Evolutionary conservation across 1,139 yeast species (phyloP).

Genomic region (Suhomyces coccinellae): DNA sequence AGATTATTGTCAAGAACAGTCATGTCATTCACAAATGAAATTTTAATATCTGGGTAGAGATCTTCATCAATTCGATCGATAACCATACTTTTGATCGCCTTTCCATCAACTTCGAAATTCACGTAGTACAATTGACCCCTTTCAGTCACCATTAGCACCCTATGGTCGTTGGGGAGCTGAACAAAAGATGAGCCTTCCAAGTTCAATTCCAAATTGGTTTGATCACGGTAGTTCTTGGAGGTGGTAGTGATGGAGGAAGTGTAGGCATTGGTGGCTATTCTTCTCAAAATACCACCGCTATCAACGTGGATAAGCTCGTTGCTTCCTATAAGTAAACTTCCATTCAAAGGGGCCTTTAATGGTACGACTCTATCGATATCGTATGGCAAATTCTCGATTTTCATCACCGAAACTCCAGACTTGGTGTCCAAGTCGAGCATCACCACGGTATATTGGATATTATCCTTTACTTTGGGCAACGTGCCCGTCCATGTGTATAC

Average conservation of each 20-base stretch:
- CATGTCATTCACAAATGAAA: slow-evolving; percentile 35
- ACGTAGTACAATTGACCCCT: slow-evolving; percentile 54
- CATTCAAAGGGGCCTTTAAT: slow-evolving; percentile 66
- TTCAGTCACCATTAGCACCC: slow-evolving; percentile 53
- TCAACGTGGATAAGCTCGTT: slow-evolving; percentile 81
- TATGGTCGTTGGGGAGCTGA: slow-evolving; percentile 49
- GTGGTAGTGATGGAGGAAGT: slow-evolving; percentile 53
- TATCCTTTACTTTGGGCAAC: slow-evolving; percentile 61
- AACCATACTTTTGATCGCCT: slow-evolving; percentile 39
- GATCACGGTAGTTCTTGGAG: slow-evolving; percentile 51
- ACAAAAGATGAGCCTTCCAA: slow-evolving; percentile 58
- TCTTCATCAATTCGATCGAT: slow-evolving; percentile 31
- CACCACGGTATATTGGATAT: slow-evolving; percentile 58
- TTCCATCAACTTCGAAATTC: slow-evolving; percentile 53
- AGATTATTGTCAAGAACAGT: slow-evolving; percentile 38
- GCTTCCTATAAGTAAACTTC: slow-evolving; percentile 70
- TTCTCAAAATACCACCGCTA: slow-evolving; percentile 72
- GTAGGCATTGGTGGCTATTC: slow-evolving; percentile 65
- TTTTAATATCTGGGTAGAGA: slow-evolving; percentile 22
- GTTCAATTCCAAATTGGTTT: slow-evolving; percentile 50
- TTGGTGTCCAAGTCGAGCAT: slow-evolving; percentile 66
- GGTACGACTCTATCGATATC: slow-evolving; percentile 69
- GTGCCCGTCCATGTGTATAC: slow-evolving; percentile 77
- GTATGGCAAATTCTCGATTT: slow-evolving; percentile 67
- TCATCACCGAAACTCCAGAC: slow-evolving; percentile 66